Base-by-base conservation (phyloP, 805 yeast genomes). In the Saturnispora silvae region DNA sequence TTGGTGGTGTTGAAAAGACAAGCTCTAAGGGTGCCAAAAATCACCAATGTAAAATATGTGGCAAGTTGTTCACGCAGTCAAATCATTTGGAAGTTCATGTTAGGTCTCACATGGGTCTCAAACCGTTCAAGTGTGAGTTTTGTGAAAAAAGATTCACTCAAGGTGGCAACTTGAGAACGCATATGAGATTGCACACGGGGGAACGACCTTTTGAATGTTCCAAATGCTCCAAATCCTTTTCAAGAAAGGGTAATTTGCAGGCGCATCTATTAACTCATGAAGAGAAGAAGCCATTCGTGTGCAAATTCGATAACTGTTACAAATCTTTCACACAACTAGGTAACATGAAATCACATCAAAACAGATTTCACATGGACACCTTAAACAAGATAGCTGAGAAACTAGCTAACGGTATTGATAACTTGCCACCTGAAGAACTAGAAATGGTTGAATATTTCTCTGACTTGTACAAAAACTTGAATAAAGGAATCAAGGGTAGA, bases 301-400 rank as follows among this genome's bases (percentile, higher is more conserved):
- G 96, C 60, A 74, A 72, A 49, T 66, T 87, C 42, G 95, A 85
- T 56, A 67, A 70, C 41, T 87, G 96, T 60, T 76, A 72, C 46
- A 86, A 85, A 60, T 69, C 80, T 4, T 87, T 87, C 51, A 82
- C 96, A 1, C 97, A 87, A 61, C 65, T 87, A 49, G 96, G 96
- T 3, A 87, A 87, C 52, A 68, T 87, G 65, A 87, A 89, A 59
- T 82, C 94, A 1, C 97, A 89, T 57, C 97, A 87, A 54, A 89
- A 87, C 59, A 68, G 87, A 48, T 85, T 86, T 53, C 97, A 86
- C 57, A 59, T 76, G 45, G 72, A 72, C 13, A 77, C 94, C 0
- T 64, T 89, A 45, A 75, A 75, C 46, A 64, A 63, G 23, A 63
- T 86, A 53, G 82, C 94, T 1, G 71, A 66, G 41, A 72, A 67